Base-by-base conservation (phyloP, 1,139 yeast species). In the Saccharomyces hybrid region DNA sequence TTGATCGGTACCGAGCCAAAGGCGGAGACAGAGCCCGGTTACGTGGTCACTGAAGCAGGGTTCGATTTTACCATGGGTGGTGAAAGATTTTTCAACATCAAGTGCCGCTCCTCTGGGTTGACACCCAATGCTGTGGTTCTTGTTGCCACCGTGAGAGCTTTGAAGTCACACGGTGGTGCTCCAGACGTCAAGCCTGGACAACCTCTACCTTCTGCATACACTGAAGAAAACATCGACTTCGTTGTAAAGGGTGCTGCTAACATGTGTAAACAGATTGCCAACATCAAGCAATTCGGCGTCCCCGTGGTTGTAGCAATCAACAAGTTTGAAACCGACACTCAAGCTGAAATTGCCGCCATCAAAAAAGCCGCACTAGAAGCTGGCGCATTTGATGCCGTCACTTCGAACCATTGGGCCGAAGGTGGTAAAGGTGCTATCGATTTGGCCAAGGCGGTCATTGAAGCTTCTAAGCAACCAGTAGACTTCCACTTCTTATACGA, bases 41-140 rank as follows among this genome's bases (percentile, higher is more conserved):
- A 78, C 61, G 95, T 86, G 53, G 85, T 86, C 52, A 86, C 95
- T 48, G 95, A 86, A 70, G 93, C 93, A 23, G 95, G 95, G 48
- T 86, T 86, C 66, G 95, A 86, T 69, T 86, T 86, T 71, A 85
- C 93, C 47, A 86, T 86, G 95, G 95, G 95, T 62, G 95, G 95
- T 64, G 95, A 86, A 74, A 77, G 95, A 70, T 85, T 85, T 71
- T 81, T 84, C 72, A 84, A 85, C 71, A 85, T 86, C 68, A 86
- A 86, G 72, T 84, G 91, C 65, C 81, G 93, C 71, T 76, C 89
- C 7, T 83, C 88, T 47, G 91, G 89, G 1, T 73, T 82, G 59
- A 75, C 76, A 57, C 95, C 95, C 27, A 84, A 85, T 67, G 80
- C 83, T 42, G 88, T 85, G 52, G 90, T 86, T 38, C 75, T 86